These are phyloP conservation scores for Aureoboletus auriporus DNA, from an alignment of 768 basidiomycete genomes.

Conservation along the genomic window DNA sequence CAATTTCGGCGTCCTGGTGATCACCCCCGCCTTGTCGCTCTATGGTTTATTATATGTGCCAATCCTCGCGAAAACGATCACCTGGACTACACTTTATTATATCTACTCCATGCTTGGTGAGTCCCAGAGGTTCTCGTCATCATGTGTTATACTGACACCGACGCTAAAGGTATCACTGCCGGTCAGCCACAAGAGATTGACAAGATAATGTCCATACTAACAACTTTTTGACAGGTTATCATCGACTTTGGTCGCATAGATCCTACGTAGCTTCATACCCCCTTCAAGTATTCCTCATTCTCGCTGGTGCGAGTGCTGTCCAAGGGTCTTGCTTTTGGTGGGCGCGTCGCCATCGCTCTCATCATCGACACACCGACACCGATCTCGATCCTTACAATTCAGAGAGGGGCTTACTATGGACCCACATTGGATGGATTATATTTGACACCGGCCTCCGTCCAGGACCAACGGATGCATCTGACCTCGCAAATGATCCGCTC, in stretches of 20 bases:
- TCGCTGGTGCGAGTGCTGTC: conserved; percentile 77
- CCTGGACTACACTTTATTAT: conserved; percentile 71
- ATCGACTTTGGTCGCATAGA: conserved; percentile 83
- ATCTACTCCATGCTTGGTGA: conserved; percentile 82
- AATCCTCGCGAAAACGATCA: conserved; percentile 45
- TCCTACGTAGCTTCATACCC: conserved; percentile 74
- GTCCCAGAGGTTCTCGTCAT: conserved; percentile 10
- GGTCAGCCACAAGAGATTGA: conserved; percentile 24
- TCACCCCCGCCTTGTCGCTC: conserved; percentile 67
- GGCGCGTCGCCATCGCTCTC: conserved; percentile 79
- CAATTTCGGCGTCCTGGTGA: conserved; percentile 63
- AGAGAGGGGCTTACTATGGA: conserved; percentile 72
- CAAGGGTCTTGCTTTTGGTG: conserved; percentile 89
- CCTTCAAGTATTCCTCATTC: conserved; percentile 65
- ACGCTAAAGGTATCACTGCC: conserved; percentile 46
- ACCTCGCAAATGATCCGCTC: conserved; percentile 64
- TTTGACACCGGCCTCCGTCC: conserved; percentile 68
- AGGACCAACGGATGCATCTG: conserved; percentile 70
- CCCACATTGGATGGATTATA: conserved; percentile 83
- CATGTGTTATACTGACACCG: conserved; percentile 12
- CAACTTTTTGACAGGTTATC: conserved; percentile 50
- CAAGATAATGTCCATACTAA: background rate
- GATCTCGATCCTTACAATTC: conserved; percentile 84
- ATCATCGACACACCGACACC: conserved; percentile 83
- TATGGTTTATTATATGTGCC: conserved; percentile 59